Conservation (phyloP, 306 rosid genomes). For the Pyrus bretschneideri region DNA sequence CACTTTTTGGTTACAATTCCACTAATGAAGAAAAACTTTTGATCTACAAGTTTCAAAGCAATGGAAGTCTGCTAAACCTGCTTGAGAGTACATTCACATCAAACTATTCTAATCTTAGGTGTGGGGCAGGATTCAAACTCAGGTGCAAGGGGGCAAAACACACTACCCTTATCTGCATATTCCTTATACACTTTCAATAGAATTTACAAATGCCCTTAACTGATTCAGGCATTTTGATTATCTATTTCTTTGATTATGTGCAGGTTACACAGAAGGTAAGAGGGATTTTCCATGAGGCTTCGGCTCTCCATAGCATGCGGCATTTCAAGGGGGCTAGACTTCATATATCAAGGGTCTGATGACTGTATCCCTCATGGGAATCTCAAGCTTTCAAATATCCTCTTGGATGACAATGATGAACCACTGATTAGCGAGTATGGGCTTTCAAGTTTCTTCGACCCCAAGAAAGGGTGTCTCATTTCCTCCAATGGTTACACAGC, state of each 20-base stretch:
- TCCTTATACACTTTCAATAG: not conserved
- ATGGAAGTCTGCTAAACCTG: slow-evolving; percentile 65
- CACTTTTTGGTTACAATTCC: slow-evolving; percentile 48
- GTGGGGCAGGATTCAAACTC: not conserved
- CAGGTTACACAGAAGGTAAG: slow-evolving; percentile 50
- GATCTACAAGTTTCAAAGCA: slow-evolving; percentile 64
- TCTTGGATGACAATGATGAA: slow-evolving; percentile 44
- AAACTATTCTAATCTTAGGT: not conserved
- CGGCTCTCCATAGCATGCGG: slow-evolving; percentile 56
- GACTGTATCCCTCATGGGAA: slow-evolving; percentile 65
- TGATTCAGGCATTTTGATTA: not conserved
- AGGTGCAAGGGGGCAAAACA: not conserved
- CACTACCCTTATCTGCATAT: not conserved
- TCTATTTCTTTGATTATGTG: slow-evolving; percentile 5
- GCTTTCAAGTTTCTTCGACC: slow-evolving; percentile 43
- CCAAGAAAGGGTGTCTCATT: slow-evolving; percentile 23
- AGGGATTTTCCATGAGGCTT: slow-evolving; percentile 48
- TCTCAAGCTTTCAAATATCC: slow-evolving; percentile 66
- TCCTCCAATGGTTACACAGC: slow-evolving; percentile 48
- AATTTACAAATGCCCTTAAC: not conserved
- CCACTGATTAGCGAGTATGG: slow-evolving; percentile 71
- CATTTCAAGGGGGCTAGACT: slow-evolving; percentile 57
- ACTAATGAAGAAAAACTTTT: slow-evolving; percentile 55
- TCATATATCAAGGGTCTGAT: slow-evolving; percentile 36
- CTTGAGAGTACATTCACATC: slow-evolving; percentile 43